Conservation (phyloP, 805 yeast genomes). For the Kurtzmaniella cleridarum region DNA sequence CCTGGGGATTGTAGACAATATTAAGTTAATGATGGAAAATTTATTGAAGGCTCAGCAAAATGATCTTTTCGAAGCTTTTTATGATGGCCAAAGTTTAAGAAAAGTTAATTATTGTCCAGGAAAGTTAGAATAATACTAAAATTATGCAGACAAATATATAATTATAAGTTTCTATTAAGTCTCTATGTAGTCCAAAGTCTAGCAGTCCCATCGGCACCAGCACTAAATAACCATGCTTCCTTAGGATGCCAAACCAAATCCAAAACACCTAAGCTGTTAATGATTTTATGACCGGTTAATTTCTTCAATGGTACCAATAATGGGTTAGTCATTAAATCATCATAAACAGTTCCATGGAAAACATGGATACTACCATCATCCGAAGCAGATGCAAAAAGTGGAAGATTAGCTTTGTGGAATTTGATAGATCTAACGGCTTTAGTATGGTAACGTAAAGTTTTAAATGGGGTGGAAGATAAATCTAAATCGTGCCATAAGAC, state of each 20-base stretch:
- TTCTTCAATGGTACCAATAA: conserved; percentile 93
- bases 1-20: conserved; percentile 36
- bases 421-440: conserved; percentile 86
- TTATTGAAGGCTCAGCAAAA: conserved; percentile 20
- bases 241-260: conserved; percentile 93
- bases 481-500: conserved; percentile 98
- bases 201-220: conserved; percentile 96
- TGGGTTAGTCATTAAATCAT: conserved; percentile 92
- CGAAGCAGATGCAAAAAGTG: conserved; percentile 89
- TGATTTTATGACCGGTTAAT: conserved; percentile 80
- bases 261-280: conserved; percentile 79
- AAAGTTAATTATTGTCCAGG: conserved; percentile 3
- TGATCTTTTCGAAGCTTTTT: conserved; percentile 22
- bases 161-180: neutral
- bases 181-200: conserved; percentile 87
- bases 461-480: conserved; percentile 82
- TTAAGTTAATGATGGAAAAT: conserved; percentile 18
- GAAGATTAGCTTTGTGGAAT: conserved; percentile 81
- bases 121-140: neutral
- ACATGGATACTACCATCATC: conserved; percentile 93
- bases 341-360: conserved; percentile 95
- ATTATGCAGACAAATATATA: neutral
- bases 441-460: conserved; percentile 90
- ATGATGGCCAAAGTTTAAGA: conserved; percentile 5
- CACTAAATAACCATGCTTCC: conserved; percentile 96